Conservation (phyloP, 2,329 filamentous ascomycete genomes). For the Piedraia hortae region DNA sequence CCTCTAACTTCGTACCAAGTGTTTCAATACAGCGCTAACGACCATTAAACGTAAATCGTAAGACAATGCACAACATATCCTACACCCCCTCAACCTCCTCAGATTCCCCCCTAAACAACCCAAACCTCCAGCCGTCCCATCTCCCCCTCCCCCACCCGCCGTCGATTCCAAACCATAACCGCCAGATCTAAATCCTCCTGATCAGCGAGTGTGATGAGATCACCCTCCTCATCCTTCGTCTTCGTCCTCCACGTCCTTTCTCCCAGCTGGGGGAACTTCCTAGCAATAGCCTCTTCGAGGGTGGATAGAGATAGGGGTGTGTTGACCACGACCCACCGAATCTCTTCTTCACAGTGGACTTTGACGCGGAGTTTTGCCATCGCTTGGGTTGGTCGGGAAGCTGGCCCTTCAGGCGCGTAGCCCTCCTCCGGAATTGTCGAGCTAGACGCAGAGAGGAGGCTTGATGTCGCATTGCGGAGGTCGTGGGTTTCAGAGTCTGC, state of each 20-base stretch:
- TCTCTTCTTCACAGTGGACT: constrained; percentile 72
- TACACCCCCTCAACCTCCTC: no score
- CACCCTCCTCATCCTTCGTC: constrained; percentile 61
- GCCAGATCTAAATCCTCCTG: constrained; percentile 89
- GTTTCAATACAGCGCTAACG: no score
- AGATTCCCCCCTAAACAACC: no score
- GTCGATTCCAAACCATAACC: constrained; percentile 31
- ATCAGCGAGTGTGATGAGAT: constrained; percentile 93
- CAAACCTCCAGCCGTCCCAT: constrained; percentile 81
- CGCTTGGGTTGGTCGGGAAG: no score
- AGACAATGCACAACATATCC: no score
- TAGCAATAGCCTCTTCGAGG: constrained; percentile 50
- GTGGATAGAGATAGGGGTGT: constrained; percentile 46
- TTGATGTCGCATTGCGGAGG: constrained; percentile 13
- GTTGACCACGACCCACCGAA: constrained; percentile 71
- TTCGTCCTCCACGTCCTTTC: constrained; percentile 62
- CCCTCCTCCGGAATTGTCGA: constrained; percentile 55
- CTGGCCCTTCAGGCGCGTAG: constrained; percentile 29
- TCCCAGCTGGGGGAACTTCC: constrained; percentile 88
- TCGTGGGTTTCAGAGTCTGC: constrained; percentile 8
- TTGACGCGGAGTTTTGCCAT: constrained; percentile 64
- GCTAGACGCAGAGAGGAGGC: constrained; percentile 8
- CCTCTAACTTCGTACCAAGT: no score
- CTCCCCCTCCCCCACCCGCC: constrained; percentile 50
- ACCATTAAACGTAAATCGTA: no score